These are phyloP conservation scores for Marchantia polymorpha DNA, from an alignment of 225 moss, liverwort and hornwort genomes.

Conservation along the genomic window DNA sequence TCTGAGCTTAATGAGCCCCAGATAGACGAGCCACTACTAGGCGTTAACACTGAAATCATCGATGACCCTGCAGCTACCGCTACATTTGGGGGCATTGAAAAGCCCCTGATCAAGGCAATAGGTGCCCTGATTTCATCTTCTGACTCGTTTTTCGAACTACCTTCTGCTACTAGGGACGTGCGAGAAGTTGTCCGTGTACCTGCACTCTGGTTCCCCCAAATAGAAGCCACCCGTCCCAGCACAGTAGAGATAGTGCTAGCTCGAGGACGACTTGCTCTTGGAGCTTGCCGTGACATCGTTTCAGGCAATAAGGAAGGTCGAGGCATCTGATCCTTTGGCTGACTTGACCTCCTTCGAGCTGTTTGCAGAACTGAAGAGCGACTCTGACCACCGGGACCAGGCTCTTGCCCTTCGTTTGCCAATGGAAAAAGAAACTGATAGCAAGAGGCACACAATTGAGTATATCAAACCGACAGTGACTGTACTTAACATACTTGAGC, in stretches of 20 bases:
- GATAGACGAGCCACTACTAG: not conserved
- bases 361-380: slow-evolving; percentile 3
- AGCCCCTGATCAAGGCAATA: slow-evolving; percentile 2
- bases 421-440: slow-evolving; percentile 24
- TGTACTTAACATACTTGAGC: not conserved
- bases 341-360: slow-evolving; percentile 17
- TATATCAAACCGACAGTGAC: not conserved
- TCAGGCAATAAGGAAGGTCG: not conserved
- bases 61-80: not conserved
- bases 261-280: slow-evolving; percentile 5
- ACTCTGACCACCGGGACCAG: not conserved
- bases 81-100: not conserved
- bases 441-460: slow-evolving; percentile 8
- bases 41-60: not conserved
- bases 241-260: not conserved
- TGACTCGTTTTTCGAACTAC: not conserved
- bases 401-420: slow-evolving; percentile 9
- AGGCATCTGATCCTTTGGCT: slow-evolving; percentile 1
- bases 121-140: slow-evolving; percentile 12
- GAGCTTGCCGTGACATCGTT: not conserved
- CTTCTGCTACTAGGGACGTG: not conserved
- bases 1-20: slow-evolving; percentile 6
- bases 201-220: not conserved
- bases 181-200: not conserved
- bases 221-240: not conserved